Conservation (phyloP, 306 rosid species). For the Cicer arietinum region DNA sequence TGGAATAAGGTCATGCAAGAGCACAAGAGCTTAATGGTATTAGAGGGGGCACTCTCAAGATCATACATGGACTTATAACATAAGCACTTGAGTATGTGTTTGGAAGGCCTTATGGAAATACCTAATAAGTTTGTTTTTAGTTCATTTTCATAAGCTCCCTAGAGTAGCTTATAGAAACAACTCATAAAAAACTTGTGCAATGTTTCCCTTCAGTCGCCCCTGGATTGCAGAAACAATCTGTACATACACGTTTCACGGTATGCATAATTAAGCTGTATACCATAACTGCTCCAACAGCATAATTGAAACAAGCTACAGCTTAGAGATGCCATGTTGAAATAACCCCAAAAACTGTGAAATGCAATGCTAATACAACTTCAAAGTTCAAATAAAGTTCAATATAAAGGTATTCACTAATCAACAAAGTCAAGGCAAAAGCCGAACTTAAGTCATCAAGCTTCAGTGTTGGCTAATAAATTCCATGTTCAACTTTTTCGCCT, state of each 20-base stretch:
- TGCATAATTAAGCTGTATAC: not conserved
- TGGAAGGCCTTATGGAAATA: not conserved
- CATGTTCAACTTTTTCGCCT: conserved; percentile 7
- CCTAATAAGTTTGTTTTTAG: not conserved
- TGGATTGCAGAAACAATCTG: not conserved
- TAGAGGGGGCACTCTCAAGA: not conserved
- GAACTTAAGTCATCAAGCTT: not conserved
- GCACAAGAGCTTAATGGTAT: not conserved
- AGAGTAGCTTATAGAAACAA: not conserved
- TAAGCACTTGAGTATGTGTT: not conserved
- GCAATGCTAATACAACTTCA: not conserved
- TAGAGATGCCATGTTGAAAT: not conserved
- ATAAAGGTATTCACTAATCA: not conserved
- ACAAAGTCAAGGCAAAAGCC: not conserved
- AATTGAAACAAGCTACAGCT: not conserved
- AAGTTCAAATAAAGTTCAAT: conserved; percentile 8
- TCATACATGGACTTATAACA: not conserved
- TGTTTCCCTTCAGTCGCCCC: not conserved
- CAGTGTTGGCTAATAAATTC: conserved; percentile 14
- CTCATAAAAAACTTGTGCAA: not conserved
- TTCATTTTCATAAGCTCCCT: not conserved
- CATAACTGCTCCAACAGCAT: not conserved
- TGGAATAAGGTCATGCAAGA: not conserved
- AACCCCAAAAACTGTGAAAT: not conserved
- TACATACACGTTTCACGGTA: not conserved